phyloP scores from a whole-genome alignment of 2,329 filamentous ascomycete species.

The Ceratocystis destructans region DNA sequence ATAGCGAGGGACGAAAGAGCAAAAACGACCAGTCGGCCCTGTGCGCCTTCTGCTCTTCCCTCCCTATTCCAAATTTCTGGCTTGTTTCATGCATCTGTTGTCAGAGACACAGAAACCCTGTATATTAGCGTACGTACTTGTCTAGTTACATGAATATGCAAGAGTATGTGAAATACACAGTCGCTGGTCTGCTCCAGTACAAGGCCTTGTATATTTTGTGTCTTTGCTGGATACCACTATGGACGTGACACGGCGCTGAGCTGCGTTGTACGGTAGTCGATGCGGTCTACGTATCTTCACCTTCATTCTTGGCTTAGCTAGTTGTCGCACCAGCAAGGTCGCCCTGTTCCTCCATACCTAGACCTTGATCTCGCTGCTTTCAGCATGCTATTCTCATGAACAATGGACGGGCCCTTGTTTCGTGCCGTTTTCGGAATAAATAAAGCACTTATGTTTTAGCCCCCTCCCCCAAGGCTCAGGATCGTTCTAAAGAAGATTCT shows the following conservation, averaged over 20 bases:
- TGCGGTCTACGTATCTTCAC: no score
- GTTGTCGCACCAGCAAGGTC: no score
- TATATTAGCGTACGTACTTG: no score
- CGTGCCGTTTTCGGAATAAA: background rate
- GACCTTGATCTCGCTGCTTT: background rate
- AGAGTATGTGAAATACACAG: background rate
- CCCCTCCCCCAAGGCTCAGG: background rate
- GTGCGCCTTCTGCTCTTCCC: no score
- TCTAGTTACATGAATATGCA: no score
- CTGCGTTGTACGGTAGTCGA: no score
- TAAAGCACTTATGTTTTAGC: background rate
- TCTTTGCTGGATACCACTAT: background rate
- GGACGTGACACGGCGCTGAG: background rate
- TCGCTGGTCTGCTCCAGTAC: background rate
- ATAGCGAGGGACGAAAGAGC: background rate
- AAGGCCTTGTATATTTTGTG: background rate
- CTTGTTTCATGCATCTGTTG: no score
- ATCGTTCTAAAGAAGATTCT: conserved; percentile 4
- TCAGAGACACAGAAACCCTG: background rate
- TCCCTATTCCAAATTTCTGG: no score
- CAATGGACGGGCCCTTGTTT: background rate
- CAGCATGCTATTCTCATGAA: background rate
- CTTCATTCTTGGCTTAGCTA: no score
- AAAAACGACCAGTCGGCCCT: background rate
- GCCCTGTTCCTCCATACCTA: background rate